Evolutionary conservation across 306 rosid species (phyloP), one percentile per base, ranked within the genome.

Genomic region (Lathyrus oleraceus): DNA sequence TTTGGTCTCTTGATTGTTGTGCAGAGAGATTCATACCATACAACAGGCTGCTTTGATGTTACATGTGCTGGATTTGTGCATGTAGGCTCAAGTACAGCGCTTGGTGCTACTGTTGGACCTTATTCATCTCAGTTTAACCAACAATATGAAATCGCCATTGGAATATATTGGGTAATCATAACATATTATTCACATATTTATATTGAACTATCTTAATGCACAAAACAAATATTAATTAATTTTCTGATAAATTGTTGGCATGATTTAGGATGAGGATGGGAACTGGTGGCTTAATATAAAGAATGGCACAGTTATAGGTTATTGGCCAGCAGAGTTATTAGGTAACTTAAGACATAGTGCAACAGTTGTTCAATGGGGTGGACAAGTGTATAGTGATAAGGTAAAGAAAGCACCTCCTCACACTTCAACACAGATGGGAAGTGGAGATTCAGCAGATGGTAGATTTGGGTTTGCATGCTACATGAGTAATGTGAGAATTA

Each of bases 31-130:
- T 64, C 87, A 1, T 87, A 91, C 73, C 51, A 56, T n/a, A 60
- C 82, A 57, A 82, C 87, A 3, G 89, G 96, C 2, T 91, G 97
- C 76, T 82, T 88, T 79, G 96, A 91, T 65, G 85, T 79, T 25
- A 71, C 82, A 0, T 88, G 91, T 62, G 1, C 80, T 6, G 97
- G 97, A 14, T 91, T 91, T 67, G 74, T 88, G 56, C 89, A 85
- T 39, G 78, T 83, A 4, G 72, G 74, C 72, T 42, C 63, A 0
- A 23, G 67, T 0, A 32, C 79, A 9, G 85, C 62, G 0, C 79
- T 88, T 52, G 93, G 96, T 6, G 75, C 58, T 45, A 21, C 72
- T 35, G 1, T 88, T 5, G 7, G 5, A 3, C 89, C 86, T n/a
- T 0, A 47, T n/a, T 88, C 96, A 4, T 36, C 53, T 1, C 2